phyloP scores from a whole-genome alignment of 352 stramenopile genomes.

The Globisporangium carolinianum region DNA sequence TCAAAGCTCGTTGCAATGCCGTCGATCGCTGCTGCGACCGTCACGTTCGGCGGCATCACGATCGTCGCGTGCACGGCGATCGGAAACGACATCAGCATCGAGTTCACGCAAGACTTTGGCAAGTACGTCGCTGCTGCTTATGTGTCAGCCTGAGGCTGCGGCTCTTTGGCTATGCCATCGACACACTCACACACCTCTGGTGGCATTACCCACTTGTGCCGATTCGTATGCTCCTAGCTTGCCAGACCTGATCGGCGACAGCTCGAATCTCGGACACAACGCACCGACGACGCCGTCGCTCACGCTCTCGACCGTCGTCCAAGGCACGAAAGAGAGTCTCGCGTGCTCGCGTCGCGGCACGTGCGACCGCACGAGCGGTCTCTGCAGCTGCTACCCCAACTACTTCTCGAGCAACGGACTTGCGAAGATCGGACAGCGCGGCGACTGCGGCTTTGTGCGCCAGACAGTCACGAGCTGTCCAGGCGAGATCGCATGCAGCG shows the following conservation, averaged over 20 bases:
- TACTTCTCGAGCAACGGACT: conserved; percentile 83
- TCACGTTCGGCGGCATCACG: conserved; percentile 68
- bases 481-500: conserved; percentile 66
- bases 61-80: conserved; percentile 58
- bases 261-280: conserved; percentile 39
- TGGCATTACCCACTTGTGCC: background rate
- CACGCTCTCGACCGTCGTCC: conserved; percentile 39
- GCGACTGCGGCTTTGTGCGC: conserved; percentile 88
- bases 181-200: background rate
- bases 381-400: conserved; percentile 81
- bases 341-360: conserved; percentile 80
- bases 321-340: conserved; percentile 87
- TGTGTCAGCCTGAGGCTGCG: too few species aligned
- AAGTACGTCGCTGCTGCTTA: conserved; percentile 26
- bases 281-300: conserved; percentile 37
- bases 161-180: too few species aligned
- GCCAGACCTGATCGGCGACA: conserved; percentile 52
- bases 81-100: conserved; percentile 68
- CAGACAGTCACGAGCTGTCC: conserved; percentile 56
- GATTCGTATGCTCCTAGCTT: conserved; percentile 20
- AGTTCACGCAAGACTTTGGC: conserved; percentile 75
- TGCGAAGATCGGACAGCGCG: conserved; percentile 73
- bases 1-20: conserved; percentile 48
- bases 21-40: conserved; percentile 53
- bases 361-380: conserved; percentile 65